These are phyloP conservation scores for Epichloe aotearoae DNA, from an alignment of 2,329 filamentous ascomycete genomes.

Conservation along the genomic window DNA sequence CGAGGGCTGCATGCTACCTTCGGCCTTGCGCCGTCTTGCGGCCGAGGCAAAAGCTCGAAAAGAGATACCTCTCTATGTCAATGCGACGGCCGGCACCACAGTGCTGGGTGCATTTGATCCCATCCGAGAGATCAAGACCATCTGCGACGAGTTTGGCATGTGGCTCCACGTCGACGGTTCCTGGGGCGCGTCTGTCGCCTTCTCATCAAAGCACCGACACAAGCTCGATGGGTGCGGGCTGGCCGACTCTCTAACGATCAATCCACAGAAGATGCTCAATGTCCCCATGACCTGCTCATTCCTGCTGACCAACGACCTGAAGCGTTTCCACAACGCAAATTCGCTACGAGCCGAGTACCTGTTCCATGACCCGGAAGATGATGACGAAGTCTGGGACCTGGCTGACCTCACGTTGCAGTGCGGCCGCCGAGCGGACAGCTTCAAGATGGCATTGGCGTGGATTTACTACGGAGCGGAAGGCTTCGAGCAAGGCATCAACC, in stretches of 20 bases:
- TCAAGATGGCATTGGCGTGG: constrained; percentile 83
- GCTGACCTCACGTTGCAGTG: constrained; percentile 89
- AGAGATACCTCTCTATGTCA: constrained; percentile 81
- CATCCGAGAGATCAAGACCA: constrained; percentile 50
- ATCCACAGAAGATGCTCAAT: constrained; percentile 95
- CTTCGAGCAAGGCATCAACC: constrained; percentile 55
- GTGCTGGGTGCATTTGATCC: constrained; percentile 83
- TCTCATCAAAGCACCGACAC: constrained; percentile 47
- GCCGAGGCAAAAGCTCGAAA: constrained; percentile 49
- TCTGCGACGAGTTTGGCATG: constrained; percentile 58
- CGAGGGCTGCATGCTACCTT: constrained; percentile 55
- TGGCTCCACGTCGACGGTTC: constrained; percentile 90
- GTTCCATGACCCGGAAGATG: constrained; percentile 47
- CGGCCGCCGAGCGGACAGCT: constrained; percentile 66
- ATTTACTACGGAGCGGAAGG: constrained; percentile 71
- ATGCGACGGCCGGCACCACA: constrained; percentile 86
- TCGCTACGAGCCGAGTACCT: constrained; percentile 77
- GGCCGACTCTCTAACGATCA: constrained; percentile 73
- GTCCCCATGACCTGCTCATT: constrained; percentile 85
- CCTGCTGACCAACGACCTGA: constrained; percentile 63
- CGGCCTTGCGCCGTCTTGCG: constrained; percentile 50
- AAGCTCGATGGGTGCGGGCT: constrained; percentile 58
- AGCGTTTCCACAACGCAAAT: constrained; percentile 67
- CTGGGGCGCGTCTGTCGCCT: constrained; percentile 78
- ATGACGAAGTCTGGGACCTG: constrained; percentile 64